Percentiles rank a stretch among this genome's conserved stretches.
phyloP scores from a whole-genome alignment of 192 early-diverging fungal genomes.

The Coemansia sp. region DNA sequence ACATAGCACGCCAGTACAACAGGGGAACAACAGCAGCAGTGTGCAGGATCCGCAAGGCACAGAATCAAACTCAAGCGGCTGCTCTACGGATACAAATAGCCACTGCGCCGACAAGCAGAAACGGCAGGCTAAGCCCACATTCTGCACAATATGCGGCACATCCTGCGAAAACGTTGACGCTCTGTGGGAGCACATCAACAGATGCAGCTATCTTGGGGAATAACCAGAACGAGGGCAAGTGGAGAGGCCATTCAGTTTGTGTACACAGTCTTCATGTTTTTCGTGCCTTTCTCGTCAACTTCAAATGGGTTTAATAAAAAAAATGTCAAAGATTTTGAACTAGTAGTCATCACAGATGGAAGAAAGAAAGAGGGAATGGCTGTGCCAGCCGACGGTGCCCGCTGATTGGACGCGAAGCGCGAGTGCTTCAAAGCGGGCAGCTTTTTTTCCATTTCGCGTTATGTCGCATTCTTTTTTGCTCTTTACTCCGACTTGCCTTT shows the following conservation, averaged over 20 bases:
- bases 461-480: neutral
- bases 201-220: constrained; percentile 37
- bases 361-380: neutral
- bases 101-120: neutral
- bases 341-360: neutral
- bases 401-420: constrained; percentile 1
- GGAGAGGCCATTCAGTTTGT: no score
- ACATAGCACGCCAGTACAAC: neutral
- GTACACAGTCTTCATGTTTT: no score
- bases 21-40: neutral
- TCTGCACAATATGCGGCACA: constrained; percentile 45
- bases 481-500: neutral
- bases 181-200: constrained; percentile 48
- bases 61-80: neutral
- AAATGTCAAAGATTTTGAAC: no score
- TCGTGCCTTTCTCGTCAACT: no score
- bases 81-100: neutral
- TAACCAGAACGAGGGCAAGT: neutral
- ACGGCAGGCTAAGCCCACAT: neutral
- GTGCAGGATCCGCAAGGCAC: neutral
- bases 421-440: neutral
- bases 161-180: constrained; percentile 18
- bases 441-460: constrained; percentile 7
- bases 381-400: neutral
- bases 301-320: no score